Evolutionary conservation across 192 early-diverging fungal genomes (phyloP).

Genomic region (Paraglomus brasilianum): DNA sequence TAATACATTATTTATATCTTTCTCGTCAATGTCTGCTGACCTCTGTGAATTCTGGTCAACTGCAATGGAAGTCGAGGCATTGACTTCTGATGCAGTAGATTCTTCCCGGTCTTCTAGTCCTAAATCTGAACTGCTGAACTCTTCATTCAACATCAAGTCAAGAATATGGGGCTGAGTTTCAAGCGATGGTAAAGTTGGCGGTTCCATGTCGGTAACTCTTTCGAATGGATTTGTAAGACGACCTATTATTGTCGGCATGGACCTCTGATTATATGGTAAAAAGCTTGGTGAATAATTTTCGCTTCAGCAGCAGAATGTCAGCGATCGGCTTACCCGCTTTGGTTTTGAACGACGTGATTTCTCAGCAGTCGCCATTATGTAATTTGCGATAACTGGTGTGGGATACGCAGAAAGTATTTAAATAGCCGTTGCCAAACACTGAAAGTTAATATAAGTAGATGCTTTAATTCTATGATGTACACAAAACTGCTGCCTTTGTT

Average conservation of each 20-base stretch:
- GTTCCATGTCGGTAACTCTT: not conserved
- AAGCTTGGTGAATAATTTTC: too few relatives aligned
- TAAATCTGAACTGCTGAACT: slow-evolving; percentile 9
- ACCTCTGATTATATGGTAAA: too few relatives aligned
- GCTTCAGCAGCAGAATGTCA: too few relatives aligned
- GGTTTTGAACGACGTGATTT: too few relatives aligned
- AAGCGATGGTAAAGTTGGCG: not conserved
- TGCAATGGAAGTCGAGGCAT: not conserved
- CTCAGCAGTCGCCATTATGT: too few relatives aligned
- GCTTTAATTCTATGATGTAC: too few relatives aligned
- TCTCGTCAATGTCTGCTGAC: not conserved
- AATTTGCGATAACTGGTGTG: too few relatives aligned
- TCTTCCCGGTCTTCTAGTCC: not conserved
- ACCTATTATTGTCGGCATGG: slow-evolving; percentile 22
- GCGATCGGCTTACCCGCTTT: too few relatives aligned
- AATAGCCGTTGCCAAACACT: too few relatives aligned
- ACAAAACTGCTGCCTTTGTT: too few relatives aligned
- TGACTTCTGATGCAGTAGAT: not conserved
- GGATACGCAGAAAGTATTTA: too few relatives aligned
- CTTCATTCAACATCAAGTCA: slow-evolving; percentile 27
- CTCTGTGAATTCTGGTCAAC: not conserved
- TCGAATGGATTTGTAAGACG: not conserved
- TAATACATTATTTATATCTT: slow-evolving; percentile 24
- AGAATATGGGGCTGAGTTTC: slow-evolving; percentile 9
- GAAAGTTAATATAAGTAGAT: too few relatives aligned